Percentiles rank a stretch among this genome's conserved stretches.
phyloP scores from a whole-genome alignment of 192 early-diverging fungal genomes.

The Chytriomyces hyalinus region DNA sequence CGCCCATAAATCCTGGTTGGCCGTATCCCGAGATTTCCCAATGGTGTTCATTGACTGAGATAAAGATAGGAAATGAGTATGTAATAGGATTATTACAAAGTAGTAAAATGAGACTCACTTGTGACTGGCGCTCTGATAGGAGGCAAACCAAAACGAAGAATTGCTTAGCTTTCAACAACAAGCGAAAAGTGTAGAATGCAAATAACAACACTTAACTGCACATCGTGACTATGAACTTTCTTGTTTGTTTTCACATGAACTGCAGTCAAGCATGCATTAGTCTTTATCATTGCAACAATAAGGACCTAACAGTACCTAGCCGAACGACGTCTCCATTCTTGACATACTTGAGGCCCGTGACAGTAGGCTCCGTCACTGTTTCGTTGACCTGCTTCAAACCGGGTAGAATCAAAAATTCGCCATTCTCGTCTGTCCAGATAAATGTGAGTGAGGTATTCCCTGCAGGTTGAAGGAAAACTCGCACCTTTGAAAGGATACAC shows the following conservation, averaged over 20 bases:
- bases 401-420: constrained; percentile 70
- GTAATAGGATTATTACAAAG: too few species aligned
- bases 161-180: background rate
- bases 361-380: constrained; percentile 25
- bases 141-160: background rate
- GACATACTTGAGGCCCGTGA: constrained; percentile 40
- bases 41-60: constrained; percentile 50
- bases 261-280: background rate
- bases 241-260: constrained; percentile 49
- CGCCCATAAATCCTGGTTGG: constrained; percentile 69
- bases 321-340: constrained; percentile 80
- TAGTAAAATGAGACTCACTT: background rate
- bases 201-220: constrained; percentile 31
- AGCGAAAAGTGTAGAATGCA: background rate
- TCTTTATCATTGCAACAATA: background rate
- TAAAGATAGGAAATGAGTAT: background rate
- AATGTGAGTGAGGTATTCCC: background rate
- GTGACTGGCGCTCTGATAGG: background rate
- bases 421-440: constrained; percentile 67
- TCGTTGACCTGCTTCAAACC: constrained; percentile 41
- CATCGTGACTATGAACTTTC: constrained; percentile 55
- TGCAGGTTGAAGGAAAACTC: background rate
- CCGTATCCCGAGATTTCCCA: constrained; percentile 63
- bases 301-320: constrained; percentile 45
- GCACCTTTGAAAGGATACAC: constrained; percentile 56